phyloP scores from a whole-genome alignment of 148 eudicot species.

The Chenopodium quinoa region DNA sequence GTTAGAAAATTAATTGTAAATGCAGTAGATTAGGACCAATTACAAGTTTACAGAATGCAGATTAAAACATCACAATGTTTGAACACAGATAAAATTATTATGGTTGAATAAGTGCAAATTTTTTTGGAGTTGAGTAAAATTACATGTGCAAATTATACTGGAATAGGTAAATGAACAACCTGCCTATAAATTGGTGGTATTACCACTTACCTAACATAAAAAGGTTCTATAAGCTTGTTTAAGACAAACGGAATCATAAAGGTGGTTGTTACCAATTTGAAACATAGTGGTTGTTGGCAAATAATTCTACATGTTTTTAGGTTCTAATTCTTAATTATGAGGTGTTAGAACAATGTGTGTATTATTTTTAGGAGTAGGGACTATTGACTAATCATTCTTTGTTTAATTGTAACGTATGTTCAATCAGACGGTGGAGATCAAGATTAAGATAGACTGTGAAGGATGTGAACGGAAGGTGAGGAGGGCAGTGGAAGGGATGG shows the following conservation, averaged over 20 bases:
- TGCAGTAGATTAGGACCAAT: background rate
- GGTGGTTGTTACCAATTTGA: no score
- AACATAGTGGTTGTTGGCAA: no score
- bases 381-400: background rate
- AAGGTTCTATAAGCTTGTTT: no score
- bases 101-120: background rate
- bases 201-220: no score
- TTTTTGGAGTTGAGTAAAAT: no score
- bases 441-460: constrained; percentile 79
- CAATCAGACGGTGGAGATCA: constrained; percentile 80
- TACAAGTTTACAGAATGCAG: background rate
- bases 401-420: background rate
- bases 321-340: no score
- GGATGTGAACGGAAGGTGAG: constrained; percentile 86
- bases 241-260: no score
- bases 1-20: no score
- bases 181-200: no score
- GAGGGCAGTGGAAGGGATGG: constrained; percentile 82
- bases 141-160: no score
- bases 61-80: background rate
- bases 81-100: background rate
- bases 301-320: no score
- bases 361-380: background rate
- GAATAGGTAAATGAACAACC: no score
- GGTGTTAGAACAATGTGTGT: background rate